Percentiles rank a stretch among this genome's conserved stretches.
phyloP scores from a whole-genome alignment of 1,284 basidiomycete species.

The Coniferiporia weirii region DNA sequence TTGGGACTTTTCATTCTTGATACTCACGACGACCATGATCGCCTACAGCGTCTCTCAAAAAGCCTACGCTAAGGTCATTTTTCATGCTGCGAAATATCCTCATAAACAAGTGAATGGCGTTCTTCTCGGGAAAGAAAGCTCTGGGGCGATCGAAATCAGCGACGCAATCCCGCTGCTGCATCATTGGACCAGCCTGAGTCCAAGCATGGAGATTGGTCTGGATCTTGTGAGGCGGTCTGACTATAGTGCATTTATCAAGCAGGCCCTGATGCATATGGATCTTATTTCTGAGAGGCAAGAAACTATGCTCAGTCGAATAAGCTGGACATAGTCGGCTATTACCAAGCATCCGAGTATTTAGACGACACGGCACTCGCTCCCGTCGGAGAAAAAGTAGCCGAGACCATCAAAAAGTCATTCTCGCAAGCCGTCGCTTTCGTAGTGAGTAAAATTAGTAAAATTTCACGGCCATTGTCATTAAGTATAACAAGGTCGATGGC shows the following conservation, averaged over 20 bases:
- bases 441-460: slow-evolving; percentile 32
- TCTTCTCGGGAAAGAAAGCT: slow-evolving; percentile 45
- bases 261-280: not conserved
- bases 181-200: slow-evolving; percentile 72
- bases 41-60: slow-evolving; percentile 46
- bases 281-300: slow-evolving; percentile 38
- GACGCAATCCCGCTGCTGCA: slow-evolving; percentile 73
- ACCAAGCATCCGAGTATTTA: slow-evolving; percentile 61
- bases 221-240: slow-evolving; percentile 48
- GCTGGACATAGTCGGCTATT: slow-evolving; percentile 59
- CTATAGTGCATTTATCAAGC: slow-evolving; percentile 1
- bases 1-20: no score
- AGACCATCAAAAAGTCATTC: slow-evolving; percentile 47
- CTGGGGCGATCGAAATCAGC: slow-evolving; percentile 37
- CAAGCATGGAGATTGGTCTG: slow-evolving; percentile 76
- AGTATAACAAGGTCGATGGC: slow-evolving; percentile 47
- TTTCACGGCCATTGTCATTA: slow-evolving; percentile 4
- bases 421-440: slow-evolving; percentile 58
- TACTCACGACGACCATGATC: slow-evolving; percentile 15
- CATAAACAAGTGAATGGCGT: slow-evolving; percentile 66
- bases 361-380: slow-evolving; percentile 54
- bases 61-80: slow-evolving; percentile 62
- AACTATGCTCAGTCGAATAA: slow-evolving; percentile 47
- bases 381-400: slow-evolving; percentile 57
- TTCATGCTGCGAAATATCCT: slow-evolving; percentile 71